A percentile compares a stretch with the other conserved stretches of the same genome.
Evolutionary conservation across 495 filamentous ascomycete genomes (phyloP).

Genomic region (Xylaria bambusicola): DNA sequence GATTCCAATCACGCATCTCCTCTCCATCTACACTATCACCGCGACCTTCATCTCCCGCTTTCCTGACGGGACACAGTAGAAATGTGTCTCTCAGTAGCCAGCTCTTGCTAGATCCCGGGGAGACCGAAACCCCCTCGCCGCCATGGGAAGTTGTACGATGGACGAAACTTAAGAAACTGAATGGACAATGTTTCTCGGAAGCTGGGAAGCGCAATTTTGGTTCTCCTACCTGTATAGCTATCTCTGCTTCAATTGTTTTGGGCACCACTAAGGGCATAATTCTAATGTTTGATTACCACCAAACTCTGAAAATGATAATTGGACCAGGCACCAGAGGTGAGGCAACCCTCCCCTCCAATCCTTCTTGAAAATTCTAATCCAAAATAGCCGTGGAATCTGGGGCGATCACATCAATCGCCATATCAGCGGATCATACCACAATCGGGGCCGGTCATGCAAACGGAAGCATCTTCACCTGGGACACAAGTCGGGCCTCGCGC

Average conservation of each 20-base stretch:
- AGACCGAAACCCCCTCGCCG: conserved; percentile 65
- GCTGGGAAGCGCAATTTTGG: conserved; percentile 91
- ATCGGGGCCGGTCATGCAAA: conserved; percentile 86
- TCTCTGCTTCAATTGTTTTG: conserved; percentile 85
- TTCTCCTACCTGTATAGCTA: conserved; percentile 83
- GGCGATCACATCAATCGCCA: conserved; percentile 79
- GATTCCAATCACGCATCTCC: conserved; percentile 85
- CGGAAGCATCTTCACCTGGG: conserved; percentile 97
- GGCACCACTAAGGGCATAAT: conserved; percentile 94
- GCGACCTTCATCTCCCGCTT: conserved; percentile 76
- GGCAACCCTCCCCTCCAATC: conserved; percentile 18
- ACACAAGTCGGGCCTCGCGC: conserved; percentile 73
- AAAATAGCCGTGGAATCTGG: conserved; percentile 82
- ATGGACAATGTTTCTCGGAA: conserved; percentile 91
- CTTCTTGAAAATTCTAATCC: conserved; percentile 24
- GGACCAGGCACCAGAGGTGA: conserved; percentile 91
- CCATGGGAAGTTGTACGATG: conserved; percentile 97
- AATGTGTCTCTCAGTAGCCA: conserved; percentile 68
- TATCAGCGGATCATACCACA: conserved; percentile 92
- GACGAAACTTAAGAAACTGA: conserved; percentile 90
- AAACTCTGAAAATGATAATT: conserved; percentile 89
- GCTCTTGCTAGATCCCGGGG: conserved; percentile 56
- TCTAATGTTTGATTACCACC: conserved; percentile 94
- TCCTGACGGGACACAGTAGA: conserved; percentile 73
- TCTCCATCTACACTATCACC: conserved; percentile 58